Base-by-base conservation (phyloP, 2,329 filamentous ascomycete species). In the Colletotrichum tabaci region DNA sequence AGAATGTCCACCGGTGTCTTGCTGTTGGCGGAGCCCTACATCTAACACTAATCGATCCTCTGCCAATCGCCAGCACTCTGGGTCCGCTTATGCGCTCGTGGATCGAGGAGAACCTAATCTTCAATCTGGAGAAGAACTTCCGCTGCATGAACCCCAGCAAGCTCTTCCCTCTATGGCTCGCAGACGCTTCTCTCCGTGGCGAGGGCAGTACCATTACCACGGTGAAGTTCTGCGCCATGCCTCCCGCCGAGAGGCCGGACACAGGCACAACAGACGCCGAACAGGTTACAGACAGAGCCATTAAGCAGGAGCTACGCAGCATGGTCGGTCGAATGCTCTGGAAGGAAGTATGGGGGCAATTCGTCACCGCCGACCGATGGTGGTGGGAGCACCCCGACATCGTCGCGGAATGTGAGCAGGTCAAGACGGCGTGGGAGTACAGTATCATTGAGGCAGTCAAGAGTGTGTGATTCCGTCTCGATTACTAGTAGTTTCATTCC, bases 331-430 rank as follows among this genome's bases (percentile, higher is more conserved):
- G 88, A 46, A 85, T 88, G 82, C 80, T 92, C 21, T 92, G 90
- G 90, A 84, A 85, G 75, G 87, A 91, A 75, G 84, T 89, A 15
- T 92, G 89, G 90, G 89, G 89, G 0, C 76, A 77, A 3, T 86
- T 84, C 70, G 84, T 90, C 10, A 84, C 82, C 3, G 84, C 83
- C 0, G 78, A 84, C 8, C 81, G 77, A 53, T 91, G 89, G 89
- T 92, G 90, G 90, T 91, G 89, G 89, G 88, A 91, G 52, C 86
- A 90, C 42, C 79, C 82, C 15, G 83, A 79, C 1, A 88, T 88
- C 67, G 79, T 89, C 2, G 82, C 86, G 50, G 89, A 91, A 77
- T 91, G 89, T 71, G 76, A 85, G 18, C 79, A 84, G 66, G 77
- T 87, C 72, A 85, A 85, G 5, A 91, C 89, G 0, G 83, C 84